A percentile compares a stretch with the other conserved stretches of the same genome.
phyloP scores from a whole-genome alignment of 345 rosid species.

The Heritiera littoralis region DNA sequence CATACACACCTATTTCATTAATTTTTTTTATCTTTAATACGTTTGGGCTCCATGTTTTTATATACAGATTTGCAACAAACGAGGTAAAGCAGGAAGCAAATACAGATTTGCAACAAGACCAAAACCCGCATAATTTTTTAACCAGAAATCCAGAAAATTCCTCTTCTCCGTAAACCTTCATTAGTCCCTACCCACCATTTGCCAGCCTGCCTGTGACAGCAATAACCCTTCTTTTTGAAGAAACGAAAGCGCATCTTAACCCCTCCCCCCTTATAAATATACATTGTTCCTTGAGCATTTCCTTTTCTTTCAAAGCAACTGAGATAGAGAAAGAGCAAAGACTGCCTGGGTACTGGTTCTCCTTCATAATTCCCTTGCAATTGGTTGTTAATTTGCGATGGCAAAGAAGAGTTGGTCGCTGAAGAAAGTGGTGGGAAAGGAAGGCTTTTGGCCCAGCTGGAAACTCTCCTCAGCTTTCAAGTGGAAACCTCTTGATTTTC shows the following conservation, averaged over 20 bases:
- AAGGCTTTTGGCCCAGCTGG: constrained; percentile 21
- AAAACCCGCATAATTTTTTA: not conserved
- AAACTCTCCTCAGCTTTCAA: constrained; percentile 22
- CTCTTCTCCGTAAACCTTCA: too few relatives aligned
- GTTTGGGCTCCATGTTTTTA: too few relatives aligned
- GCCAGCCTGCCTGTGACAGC: constrained; percentile 14
- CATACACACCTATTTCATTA: too few relatives aligned
- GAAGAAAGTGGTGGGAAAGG: constrained; percentile 31
- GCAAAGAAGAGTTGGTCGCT: constrained; percentile 18
- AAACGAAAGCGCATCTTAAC: constrained; percentile 7
- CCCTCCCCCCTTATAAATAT: not conserved
- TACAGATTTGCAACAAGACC: not conserved
- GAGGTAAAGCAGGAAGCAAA: not conserved
- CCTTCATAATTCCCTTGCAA: not conserved
- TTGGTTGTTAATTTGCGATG: not conserved
- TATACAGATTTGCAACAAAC: not conserved
- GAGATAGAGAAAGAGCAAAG: not conserved
- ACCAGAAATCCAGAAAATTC: not conserved
- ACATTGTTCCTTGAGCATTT: constrained; percentile 3
- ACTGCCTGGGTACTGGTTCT: not conserved
- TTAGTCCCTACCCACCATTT: not conserved
- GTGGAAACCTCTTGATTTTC: constrained; percentile 32
- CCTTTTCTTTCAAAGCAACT: not conserved
- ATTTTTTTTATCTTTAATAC: too few relatives aligned
- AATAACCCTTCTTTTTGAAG: not conserved